Evolutionary conservation across 495 filamentous ascomycete genomes (phyloP).

Genomic region (Opeltia flavorubescens): DNA sequence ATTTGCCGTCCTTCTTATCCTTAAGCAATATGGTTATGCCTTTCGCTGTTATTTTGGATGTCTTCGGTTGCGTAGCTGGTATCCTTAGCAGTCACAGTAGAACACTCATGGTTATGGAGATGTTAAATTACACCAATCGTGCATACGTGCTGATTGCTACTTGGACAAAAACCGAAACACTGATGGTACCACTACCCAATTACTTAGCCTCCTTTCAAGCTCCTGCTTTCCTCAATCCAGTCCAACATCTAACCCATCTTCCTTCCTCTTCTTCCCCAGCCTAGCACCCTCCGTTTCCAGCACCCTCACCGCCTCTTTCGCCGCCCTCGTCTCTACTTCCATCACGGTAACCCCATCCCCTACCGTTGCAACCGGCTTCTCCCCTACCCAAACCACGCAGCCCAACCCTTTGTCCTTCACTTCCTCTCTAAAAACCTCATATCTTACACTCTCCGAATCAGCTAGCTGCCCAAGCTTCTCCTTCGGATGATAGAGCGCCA

Average conservation of each 20-base stretch:
- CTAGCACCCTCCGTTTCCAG: conserved; percentile 18
- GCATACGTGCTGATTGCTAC: too few relatives aligned
- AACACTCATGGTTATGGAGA: too few relatives aligned
- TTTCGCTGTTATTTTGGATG: too few relatives aligned
- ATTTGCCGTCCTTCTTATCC: too few relatives aligned
- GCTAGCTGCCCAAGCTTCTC: conserved; percentile 49
- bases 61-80: too few relatives aligned
- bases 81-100: too few relatives aligned
- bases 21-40: too few relatives aligned
- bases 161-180: neutral
- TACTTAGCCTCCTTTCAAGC: conserved; percentile 17
- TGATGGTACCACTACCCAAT: neutral
- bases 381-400: conserved; percentile 39
- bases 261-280: conserved; percentile 4
- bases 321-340: conserved; percentile 44
- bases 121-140: too few relatives aligned
- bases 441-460: conserved; percentile 30
- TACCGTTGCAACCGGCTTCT: conserved; percentile 28
- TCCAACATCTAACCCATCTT: conserved; percentile 2
- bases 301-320: conserved; percentile 30
- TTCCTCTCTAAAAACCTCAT: conserved; percentile 12
- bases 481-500: conserved; percentile 62
- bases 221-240: conserved; percentile 2
- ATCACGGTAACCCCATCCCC: conserved; percentile 32
- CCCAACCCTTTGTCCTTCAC: conserved; percentile 21